phyloP scores from a whole-genome alignment of 495 filamentous ascomycete species.

The Talaromyces borbonicus region DNA sequence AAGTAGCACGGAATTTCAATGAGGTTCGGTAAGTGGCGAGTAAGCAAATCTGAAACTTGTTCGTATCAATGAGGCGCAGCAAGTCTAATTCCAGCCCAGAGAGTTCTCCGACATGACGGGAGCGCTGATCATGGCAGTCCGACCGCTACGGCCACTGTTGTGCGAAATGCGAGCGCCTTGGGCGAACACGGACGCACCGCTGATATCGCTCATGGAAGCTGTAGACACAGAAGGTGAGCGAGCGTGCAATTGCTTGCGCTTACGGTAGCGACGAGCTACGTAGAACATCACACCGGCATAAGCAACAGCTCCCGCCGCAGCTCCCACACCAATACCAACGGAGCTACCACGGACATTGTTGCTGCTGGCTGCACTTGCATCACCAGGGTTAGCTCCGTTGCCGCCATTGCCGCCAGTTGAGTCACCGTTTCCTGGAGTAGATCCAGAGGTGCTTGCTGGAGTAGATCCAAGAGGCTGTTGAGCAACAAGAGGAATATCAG shows the following conservation, averaged over 20 bases:
- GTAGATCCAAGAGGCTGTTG: slow-evolving; percentile 19
- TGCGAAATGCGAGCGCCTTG: slow-evolving; percentile 38
- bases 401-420: slow-evolving; percentile 7
- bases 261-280: slow-evolving; percentile 86
- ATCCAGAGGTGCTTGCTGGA: slow-evolving; percentile 12
- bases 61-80: neutral
- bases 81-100: slow-evolving; percentile 81
- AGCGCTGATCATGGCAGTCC: slow-evolving; percentile 66
- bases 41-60: neutral
- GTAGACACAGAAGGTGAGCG: slow-evolving; percentile 56
- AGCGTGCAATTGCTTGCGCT: slow-evolving; percentile 68
- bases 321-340: slow-evolving; percentile 73
- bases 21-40: too few species aligned
- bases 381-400: slow-evolving; percentile 23
- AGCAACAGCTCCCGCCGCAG: slow-evolving; percentile 70
- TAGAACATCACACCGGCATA: slow-evolving; percentile 99
- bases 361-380: slow-evolving; percentile 41
- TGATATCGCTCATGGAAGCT: slow-evolving; percentile 35
- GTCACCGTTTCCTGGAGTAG: slow-evolving; percentile 12
- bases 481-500: slow-evolving; percentile 64
- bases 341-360: slow-evolving; percentile 59
- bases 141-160: slow-evolving; percentile 58
- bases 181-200: slow-evolving; percentile 19
- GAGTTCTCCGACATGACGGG: slow-evolving; percentile 97
- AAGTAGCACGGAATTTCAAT: neutral